Evolutionary conservation across 495 filamentous ascomycete species (phyloP).

Genomic region (Lophiotrema nucula): DNA sequence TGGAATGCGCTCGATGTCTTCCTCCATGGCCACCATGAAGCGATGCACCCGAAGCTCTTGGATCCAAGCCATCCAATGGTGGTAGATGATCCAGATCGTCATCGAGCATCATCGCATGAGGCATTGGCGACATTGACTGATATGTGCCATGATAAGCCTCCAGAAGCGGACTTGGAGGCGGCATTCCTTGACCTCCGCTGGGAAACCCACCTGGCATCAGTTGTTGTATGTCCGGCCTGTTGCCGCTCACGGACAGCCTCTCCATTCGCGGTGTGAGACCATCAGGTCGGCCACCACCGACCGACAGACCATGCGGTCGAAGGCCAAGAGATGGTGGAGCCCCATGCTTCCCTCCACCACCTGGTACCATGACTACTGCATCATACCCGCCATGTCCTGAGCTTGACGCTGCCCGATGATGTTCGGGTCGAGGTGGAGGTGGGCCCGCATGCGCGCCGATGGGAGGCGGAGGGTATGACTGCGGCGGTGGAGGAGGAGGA

Average conservation of each 20-base stretch:
- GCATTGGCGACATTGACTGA: constrained; percentile 94
- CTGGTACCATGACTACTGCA: constrained; percentile 31
- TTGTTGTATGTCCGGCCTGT: constrained; percentile 35
- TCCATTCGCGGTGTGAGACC: constrained; percentile 36
- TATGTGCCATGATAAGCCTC: constrained; percentile 95
- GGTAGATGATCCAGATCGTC: constrained; percentile 42
- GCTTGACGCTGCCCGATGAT: constrained; percentile 11
- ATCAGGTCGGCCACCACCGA: constrained; percentile 21
- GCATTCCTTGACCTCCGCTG: constrained; percentile 47
- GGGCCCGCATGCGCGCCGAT: constrained; percentile 7
- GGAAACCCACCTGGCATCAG: constrained; percentile 35
- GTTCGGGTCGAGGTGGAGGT: constrained; percentile 1
- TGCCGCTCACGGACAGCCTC: constrained; percentile 41
- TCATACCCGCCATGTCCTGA: constrained; percentile 22
- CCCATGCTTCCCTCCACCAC: constrained; percentile 13
- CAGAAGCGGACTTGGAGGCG: constrained; percentile 75
- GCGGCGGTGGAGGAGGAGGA: constrained; percentile 17
- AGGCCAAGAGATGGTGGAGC: constrained; percentile 27
- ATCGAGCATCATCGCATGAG: constrained; percentile 60
- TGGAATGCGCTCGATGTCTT: constrained; percentile 21
- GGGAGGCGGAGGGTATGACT: constrained; percentile 24
- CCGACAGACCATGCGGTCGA: constrained; percentile 29
- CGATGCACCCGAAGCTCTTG: constrained; percentile 24
- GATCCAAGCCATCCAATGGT: constrained; percentile 30
- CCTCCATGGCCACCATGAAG: constrained; percentile 22